These are phyloP conservation scores for Panaeolus cyanescens DNA, from an alignment of 768 basidiomycete species.

Conservation along the genomic window DNA sequence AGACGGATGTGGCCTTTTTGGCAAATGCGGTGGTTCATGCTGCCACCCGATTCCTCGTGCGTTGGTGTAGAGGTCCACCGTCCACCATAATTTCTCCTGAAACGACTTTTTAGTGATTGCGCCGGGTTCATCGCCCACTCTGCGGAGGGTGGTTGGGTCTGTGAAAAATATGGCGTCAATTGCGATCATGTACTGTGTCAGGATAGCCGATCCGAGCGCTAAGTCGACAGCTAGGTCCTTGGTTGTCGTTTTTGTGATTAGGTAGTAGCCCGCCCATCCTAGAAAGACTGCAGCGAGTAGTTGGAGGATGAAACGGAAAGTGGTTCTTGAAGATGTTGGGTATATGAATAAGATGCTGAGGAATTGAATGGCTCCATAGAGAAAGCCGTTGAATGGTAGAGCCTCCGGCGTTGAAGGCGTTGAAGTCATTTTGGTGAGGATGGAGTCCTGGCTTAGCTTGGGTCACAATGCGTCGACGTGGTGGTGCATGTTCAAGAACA, in stretches of 20 bases:
- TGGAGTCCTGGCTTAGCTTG: background rate
- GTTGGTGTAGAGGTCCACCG: conserved; percentile 28
- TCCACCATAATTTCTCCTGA: conserved; percentile 28
- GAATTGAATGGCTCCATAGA: background rate
- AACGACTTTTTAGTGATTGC: conserved; percentile 15
- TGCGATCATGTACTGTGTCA: conserved; percentile 24
- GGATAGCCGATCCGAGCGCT: conserved; percentile 22
- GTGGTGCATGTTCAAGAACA: too few species aligned
- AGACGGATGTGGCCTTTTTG: conserved; percentile 17
- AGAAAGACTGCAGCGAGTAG: conserved; percentile 16
- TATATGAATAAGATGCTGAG: background rate
- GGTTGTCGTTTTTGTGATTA: conserved; percentile 28
- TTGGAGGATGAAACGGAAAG: background rate
- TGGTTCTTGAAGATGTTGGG: background rate
- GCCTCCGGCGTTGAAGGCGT: background rate
- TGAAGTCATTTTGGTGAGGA: background rate
- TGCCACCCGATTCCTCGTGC: conserved; percentile 38
- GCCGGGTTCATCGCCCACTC: conserved; percentile 12
- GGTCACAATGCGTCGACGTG: background rate
- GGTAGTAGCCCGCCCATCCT: conserved; percentile 18
- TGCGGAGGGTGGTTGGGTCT: conserved; percentile 21
- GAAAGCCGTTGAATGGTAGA: background rate
- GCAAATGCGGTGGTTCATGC: conserved; percentile 24
- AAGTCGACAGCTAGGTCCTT: conserved; percentile 23
- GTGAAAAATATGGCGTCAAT: conserved; percentile 30